These are phyloP conservation scores for Curvularia hawaiiensis DNA, from an alignment of 2,329 filamentous ascomycete species.

Conservation along the genomic window DNA sequence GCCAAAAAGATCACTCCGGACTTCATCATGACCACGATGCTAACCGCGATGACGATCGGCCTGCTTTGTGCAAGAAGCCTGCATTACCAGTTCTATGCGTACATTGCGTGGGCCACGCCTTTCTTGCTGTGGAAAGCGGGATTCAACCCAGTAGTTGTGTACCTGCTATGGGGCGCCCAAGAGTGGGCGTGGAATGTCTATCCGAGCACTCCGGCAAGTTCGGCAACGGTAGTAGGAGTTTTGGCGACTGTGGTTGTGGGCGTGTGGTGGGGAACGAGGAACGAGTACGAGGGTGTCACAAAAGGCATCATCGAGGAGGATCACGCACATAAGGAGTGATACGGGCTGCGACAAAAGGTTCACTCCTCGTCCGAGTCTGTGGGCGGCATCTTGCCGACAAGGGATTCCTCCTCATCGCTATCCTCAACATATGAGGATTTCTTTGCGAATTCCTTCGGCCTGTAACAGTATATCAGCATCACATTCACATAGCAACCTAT, in stretches of 20 bases:
- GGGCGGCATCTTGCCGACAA: constrained; percentile 82
- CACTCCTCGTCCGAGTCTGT: constrained; percentile 73
- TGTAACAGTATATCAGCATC: constrained; percentile 48
- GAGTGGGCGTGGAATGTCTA: constrained; percentile 96
- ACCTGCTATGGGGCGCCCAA: constrained; percentile 74
- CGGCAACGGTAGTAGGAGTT: constrained; percentile 70
- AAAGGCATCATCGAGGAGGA: constrained; percentile 34
- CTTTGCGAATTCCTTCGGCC: constrained; percentile 81
- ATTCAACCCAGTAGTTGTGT: constrained; percentile 69
- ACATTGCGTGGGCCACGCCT: constrained; percentile 86
- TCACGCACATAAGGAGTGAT: constrained; percentile 43
- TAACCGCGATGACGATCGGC: constrained; percentile 78
- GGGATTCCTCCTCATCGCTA: constrained; percentile 77
- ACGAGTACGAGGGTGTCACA: constrained; percentile 49
- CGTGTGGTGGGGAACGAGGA: constrained; percentile 63
- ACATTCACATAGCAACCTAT: constrained; percentile 14
- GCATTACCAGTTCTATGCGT: constrained; percentile 95
- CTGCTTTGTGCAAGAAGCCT: constrained; percentile 85
- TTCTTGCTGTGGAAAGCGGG: constrained; percentile 84
- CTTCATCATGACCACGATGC: constrained; percentile 77
- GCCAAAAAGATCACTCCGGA: constrained; percentile 66
- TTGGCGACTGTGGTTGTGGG: constrained; percentile 70
- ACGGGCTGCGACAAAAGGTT: constrained; percentile 8
- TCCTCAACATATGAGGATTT: constrained; percentile 63
- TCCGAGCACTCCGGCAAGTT: constrained; percentile 74